phyloP scores from a whole-genome alignment of 1,284 basidiomycete species.

The Anthracocystis setariae region DNA sequence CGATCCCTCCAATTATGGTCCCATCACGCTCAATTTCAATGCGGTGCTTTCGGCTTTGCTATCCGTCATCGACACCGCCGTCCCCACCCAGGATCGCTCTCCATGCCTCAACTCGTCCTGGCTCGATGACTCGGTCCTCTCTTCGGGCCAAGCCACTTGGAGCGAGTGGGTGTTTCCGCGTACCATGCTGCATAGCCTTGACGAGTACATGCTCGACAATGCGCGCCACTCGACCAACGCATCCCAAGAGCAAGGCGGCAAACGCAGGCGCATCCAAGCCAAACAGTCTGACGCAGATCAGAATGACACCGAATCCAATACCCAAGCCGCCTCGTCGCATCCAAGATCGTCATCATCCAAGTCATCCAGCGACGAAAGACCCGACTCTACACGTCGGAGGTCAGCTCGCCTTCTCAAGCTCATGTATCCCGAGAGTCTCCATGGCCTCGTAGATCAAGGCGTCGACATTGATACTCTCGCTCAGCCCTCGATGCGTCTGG shows the following conservation, averaged over 20 bases:
- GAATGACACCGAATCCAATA: neutral
- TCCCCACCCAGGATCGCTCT: conserved; percentile 3
- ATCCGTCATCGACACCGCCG: conserved; percentile 35
- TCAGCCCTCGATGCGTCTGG: conserved; percentile 27
- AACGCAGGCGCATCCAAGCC: conserved; percentile 25
- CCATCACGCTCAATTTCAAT: conserved; percentile 31
- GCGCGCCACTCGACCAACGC: neutral
- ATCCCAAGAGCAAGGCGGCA: conserved; percentile 8
- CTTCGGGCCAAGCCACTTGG: conserved; percentile 33
- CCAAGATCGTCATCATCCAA: conserved; percentile 17
- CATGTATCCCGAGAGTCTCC: conserved; percentile 32
- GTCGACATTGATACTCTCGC: conserved; percentile 33
- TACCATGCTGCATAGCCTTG: conserved; percentile 21
- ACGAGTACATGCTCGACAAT: conserved; percentile 22
- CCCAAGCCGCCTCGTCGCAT: conserved; percentile 8
- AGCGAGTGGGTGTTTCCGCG: conserved; percentile 44
- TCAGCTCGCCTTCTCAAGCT: conserved; percentile 40
- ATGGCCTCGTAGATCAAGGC: conserved; percentile 32
- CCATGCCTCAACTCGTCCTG: conserved; percentile 27
- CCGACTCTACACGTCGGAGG: conserved; percentile 30
- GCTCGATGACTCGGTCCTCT: conserved; percentile 28
- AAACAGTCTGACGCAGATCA: neutral
- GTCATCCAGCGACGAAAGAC: conserved; percentile 9
- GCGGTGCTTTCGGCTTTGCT: conserved; percentile 36
- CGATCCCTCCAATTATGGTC: conserved; percentile 14